Base-by-base conservation (phyloP, 1,139 yeast species). In the Debaryomyces singareniensis region DNA sequence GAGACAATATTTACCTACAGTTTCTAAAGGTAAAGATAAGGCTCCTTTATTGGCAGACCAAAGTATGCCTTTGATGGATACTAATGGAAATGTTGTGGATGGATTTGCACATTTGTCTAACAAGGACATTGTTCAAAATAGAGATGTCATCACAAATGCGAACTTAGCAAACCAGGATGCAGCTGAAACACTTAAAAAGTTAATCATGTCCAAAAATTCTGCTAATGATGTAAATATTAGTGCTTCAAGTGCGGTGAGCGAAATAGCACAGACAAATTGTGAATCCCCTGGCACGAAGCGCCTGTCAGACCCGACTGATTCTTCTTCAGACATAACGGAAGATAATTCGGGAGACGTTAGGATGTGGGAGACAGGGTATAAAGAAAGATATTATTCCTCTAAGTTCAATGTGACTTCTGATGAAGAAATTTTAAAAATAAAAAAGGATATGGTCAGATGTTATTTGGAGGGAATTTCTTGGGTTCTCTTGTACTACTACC, bases 381-480 rank as follows among this genome's bases (percentile, higher is more conserved):
- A 75, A 36, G 76, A 74, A 33, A 66, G 98, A 30, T 91, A 91
- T 55, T 93, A 93, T 49, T 66, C 70, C 33, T 67, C 71, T 28
- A 93, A 93, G 51, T 86, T 89, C 47, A 73, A 75, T 38, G 68
- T 78, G 12, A 47, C 59, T 5, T 64, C 68, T 5, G 68, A 68
- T 4, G 75, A 71, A 26, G 84, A 82, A 41, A 68, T 78, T 20
- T 69, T 71, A 2, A 53, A 55, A 11, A 66, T 75, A 23, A 71
- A 81, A 31, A 69, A 70, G 36, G 67, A 72, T 25, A 77, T 91
- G 46, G 89, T 80, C 0, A 64, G 65, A 30, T 73, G 78, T 35
- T 93, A 93, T 50, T 71, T 93, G 35, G 96, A 91, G 55, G 99
- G 99, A 36, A 82, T 91, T 5, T 78, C 95, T 12, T 93, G 99